Evolutionary conservation across 73 alveolate genomes (phyloP).

Genomic region (Uronychia binucleata): DNA sequence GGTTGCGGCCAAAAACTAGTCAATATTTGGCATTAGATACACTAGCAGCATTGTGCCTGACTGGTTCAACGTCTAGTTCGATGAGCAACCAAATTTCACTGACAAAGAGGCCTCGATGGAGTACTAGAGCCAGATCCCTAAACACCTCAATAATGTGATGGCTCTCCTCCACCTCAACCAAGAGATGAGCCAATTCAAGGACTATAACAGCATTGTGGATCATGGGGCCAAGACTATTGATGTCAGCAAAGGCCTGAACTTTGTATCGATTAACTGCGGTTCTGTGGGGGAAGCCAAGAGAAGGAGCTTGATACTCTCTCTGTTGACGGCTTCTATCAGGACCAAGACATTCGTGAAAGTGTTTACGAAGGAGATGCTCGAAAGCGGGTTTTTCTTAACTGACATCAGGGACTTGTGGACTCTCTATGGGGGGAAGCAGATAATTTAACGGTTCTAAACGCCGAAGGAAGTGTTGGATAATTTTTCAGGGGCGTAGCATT

Average conservation of each 20-base stretch:
- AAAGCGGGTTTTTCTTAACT: conserved; percentile 22
- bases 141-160: neutral
- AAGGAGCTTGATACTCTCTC: conserved; percentile 48
- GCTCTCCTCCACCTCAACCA: conserved; percentile 23
- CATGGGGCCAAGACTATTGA: conserved; percentile 19
- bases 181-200: neutral
- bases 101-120: neutral
- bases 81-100: neutral
- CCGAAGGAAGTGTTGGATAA: neutral
- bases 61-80: conserved; percentile 1
- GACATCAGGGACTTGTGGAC: conserved; percentile 32
- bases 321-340: conserved; percentile 32
- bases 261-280: conserved; percentile 21
- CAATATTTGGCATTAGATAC: neutral
- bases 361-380: conserved; percentile 27
- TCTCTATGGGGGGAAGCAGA: conserved; percentile 7
- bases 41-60: neutral
- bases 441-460: neutral
- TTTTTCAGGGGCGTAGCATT: neutral
- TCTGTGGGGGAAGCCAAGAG: conserved; percentile 36
- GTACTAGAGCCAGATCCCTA: neutral
- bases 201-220: conserved; percentile 27
- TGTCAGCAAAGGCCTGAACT: conserved; percentile 28
- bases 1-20: neutral
- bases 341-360: conserved; percentile 29